Base-by-base conservation (phyloP, 1,139 yeast species). In the Lodderomyces orthopsilosis region DNA sequence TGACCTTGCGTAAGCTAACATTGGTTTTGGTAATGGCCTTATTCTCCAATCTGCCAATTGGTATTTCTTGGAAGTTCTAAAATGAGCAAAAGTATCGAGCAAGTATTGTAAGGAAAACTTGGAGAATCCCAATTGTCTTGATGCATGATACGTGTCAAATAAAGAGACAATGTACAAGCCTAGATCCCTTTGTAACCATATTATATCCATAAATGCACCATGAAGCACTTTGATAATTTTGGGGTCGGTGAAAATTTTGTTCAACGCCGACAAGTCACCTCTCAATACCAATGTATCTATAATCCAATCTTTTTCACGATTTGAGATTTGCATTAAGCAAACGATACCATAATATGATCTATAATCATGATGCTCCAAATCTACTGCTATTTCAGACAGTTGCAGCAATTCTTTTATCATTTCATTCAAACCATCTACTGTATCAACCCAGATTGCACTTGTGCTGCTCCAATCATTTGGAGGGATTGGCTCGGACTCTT, bases 1-100 rank as follows among this genome's bases (percentile, higher is more conserved):
- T 0, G 97, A 87, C 52, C 96, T 77, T 0, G 99, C 99, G 62
- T 93, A 93, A 17, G 86, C 79, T 49, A 74, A 63, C 94, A 93
- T 85, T 33, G 89, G 83, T 12, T 70, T 62, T 3, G 89, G 78
- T 42, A 93, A 67, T 0, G 99, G 98, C 53, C 99, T 75, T 4
- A 85, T 68, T 62, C 99, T 79, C 99, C 99, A 93, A 63, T 93
- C 99, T 0, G 98, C 96, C 50, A 93, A 68, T 63, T 94, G 99
- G 62, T 91, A 94, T 63, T 91, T 87, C 57, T 94, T 94, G 7
- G 96, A 87, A 0, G 98, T 91, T 52, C 82, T 83, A 64, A 93
- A 93, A 41, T 79, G 75, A 7, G 95, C 96, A 63, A 76, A 89
- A 17, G 76, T 76, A 56, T 91, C 96, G 42, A 94, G 70, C 39